Evolutionary conservation across 805 yeast genomes (phyloP), one percentile per base, ranked within the genome.

Genomic region (Candida mattraensis): DNA sequence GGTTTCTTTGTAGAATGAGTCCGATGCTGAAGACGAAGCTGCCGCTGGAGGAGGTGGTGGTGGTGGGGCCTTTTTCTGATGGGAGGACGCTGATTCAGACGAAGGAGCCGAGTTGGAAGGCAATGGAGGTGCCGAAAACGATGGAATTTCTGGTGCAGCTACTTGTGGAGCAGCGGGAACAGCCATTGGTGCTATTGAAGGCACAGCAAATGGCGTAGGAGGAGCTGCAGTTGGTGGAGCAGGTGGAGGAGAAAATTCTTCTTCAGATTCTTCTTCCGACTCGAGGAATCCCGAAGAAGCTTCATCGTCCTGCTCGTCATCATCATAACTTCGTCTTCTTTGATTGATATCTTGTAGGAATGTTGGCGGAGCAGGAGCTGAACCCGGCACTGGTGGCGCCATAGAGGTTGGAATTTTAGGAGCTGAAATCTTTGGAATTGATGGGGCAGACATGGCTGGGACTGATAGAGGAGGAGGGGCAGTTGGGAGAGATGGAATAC

Each of bases 221-320:
- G 48, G 35, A 4, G 44, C 33, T 11, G 53, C 46, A 5, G 53
- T 38, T 2, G 29, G n/a, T 14, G 34, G 24, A 18, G 34, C 22
- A 3, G 32, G n/a, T 7, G 40, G 28, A 13, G 42, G 57, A 47
- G 73, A 72, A 3, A 78, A 77, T 14, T n/a, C n/a, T n/a, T n/a
- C n/a, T n/a, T n/a, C n/a, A n/a, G n/a, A n/a, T n/a, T n/a, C n/a
- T n/a, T n/a, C n/a, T n/a, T n/a, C n/a, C n/a, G n/a, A n/a, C n/a
- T n/a, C n/a, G n/a, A n/a, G n/a, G n/a, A n/a, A n/a, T n/a, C n/a
- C n/a, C n/a, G n/a, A n/a, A n/a, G n/a, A n/a, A n/a, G n/a, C n/a
- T n/a, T n/a, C n/a, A n/a, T n/a, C n/a, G n/a, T n/a, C n/a, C n/a
- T n/a, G n/a, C n/a, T n/a, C n/a, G n/a, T n/a, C n/a, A n/a, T n/a